Evolutionary conservation across 495 filamentous ascomycete genomes (phyloP).

Genomic region (Penicillium odoratum): DNA sequence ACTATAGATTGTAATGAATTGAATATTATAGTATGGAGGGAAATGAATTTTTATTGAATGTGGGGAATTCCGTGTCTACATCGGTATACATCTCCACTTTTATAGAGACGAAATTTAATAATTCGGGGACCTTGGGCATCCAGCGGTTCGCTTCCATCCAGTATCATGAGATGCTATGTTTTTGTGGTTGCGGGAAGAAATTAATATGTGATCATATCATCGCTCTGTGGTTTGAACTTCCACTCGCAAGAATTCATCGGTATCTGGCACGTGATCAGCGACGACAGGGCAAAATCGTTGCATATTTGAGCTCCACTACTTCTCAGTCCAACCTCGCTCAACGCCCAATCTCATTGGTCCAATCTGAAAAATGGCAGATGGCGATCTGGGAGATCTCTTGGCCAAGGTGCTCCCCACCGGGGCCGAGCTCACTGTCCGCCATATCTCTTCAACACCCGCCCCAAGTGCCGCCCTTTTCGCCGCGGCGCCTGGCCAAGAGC

Average conservation of each 20-base stretch:
- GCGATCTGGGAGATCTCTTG: conserved; percentile 52
- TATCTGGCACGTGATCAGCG: conserved; percentile 23
- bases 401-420: conserved; percentile 69
- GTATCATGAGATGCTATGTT: too few relatives aligned
- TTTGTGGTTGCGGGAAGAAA: too few relatives aligned
- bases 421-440: conserved; percentile 71
- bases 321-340: conserved; percentile 17
- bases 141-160: too few relatives aligned
- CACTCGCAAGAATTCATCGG: background rate
- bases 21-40: too few relatives aligned
- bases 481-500: conserved; percentile 66
- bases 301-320: conserved; percentile 17
- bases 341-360: conserved; percentile 27
- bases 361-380: conserved; percentile 28
- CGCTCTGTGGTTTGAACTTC: background rate
- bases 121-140: too few relatives aligned
- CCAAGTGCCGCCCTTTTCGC: conserved; percentile 71
- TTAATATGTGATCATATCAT: too few relatives aligned
- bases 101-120: too few relatives aligned
- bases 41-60: too few relatives aligned
- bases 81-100: too few relatives aligned
- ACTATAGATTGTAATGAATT: too few relatives aligned
- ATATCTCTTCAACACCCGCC: conserved; percentile 83
- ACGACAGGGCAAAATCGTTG: conserved; percentile 16
- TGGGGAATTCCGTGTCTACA: too few relatives aligned